Evolutionary conservation across 305 asterid species (phyloP).

Genomic region (Rubia peregrina): DNA sequence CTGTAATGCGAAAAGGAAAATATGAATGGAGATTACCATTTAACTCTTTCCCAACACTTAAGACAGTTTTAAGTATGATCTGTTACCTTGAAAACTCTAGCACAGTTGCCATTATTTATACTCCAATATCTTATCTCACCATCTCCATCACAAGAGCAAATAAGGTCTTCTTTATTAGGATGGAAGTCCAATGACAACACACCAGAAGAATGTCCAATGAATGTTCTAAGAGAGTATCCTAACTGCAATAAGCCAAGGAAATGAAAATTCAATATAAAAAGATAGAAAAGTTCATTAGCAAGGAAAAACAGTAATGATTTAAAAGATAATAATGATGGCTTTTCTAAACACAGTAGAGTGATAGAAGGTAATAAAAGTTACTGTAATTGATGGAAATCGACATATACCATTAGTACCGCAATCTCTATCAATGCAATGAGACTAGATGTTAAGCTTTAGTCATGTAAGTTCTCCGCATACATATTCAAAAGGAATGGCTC

Average conservation of each 20-base stretch:
- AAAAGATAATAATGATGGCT: neutral
- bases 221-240: slow-evolving; percentile 72
- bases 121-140: slow-evolving; percentile 97
- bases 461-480: neutral
- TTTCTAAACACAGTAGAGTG: neutral
- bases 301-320: neutral
- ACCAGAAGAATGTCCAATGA: slow-evolving; percentile 83
- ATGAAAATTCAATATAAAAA: neutral
- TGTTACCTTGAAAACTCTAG: slow-evolving; percentile 69
- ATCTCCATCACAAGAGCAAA: slow-evolving; percentile 91
- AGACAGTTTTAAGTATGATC: neutral
- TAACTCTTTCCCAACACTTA: neutral
- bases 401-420: neutral
- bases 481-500: neutral
- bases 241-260: slow-evolving; percentile 43
- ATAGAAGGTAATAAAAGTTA: neutral
- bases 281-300: neutral
- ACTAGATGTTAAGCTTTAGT: neutral
- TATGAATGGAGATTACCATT: neutral
- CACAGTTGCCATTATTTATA: slow-evolving; percentile 65
- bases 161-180: slow-evolving; percentile 89
- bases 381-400: too few relatives aligned
- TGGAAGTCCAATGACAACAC: slow-evolving; percentile 95
- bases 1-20: slow-evolving; percentile 32
- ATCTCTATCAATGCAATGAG: neutral